A percentile compares a stretch with the other conserved stretches of the same genome.
These are phyloP conservation scores for Coleophoma crateriformis DNA, from an alignment of 2,329 filamentous ascomycete genomes.

Conservation along the genomic window DNA sequence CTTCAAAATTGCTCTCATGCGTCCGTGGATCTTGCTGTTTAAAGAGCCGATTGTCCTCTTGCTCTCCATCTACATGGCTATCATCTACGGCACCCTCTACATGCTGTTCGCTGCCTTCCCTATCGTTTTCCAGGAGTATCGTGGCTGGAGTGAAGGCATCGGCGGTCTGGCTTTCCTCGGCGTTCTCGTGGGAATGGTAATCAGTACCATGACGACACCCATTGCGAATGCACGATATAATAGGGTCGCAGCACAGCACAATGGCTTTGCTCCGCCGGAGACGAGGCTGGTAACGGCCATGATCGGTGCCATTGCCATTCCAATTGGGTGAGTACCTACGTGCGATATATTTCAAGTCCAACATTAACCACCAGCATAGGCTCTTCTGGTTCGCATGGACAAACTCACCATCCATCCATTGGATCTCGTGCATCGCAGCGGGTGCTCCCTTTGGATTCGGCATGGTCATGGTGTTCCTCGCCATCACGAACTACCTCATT, in stretches of 20 bases:
- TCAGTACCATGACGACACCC: slow-evolving; percentile 47
- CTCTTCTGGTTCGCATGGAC: slow-evolving; percentile 55
- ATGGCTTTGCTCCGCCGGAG: slow-evolving; percentile 58
- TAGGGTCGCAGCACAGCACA: slow-evolving; percentile 42
- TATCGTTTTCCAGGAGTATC: slow-evolving; percentile 56
- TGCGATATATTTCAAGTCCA: too few relatives aligned
- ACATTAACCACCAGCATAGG: too few relatives aligned
- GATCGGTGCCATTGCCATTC: slow-evolving; percentile 55
- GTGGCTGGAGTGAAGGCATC: slow-evolving; percentile 52
- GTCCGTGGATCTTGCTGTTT: slow-evolving; percentile 66
- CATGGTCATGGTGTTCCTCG: slow-evolving; percentile 57
- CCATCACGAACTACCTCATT: slow-evolving; percentile 61
- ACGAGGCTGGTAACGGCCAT: slow-evolving; percentile 57
- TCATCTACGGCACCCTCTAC: slow-evolving; percentile 47
- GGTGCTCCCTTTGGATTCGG: slow-evolving; percentile 33
- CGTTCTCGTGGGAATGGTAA: slow-evolving; percentile 59
- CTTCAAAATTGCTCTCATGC: slow-evolving; percentile 48
- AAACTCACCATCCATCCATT: slow-evolving; percentile 48
- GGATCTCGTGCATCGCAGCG: slow-evolving; percentile 41
- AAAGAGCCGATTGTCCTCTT: slow-evolving; percentile 62
- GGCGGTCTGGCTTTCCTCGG: slow-evolving; percentile 64
- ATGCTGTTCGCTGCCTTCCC: slow-evolving; percentile 54
- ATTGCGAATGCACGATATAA: slow-evolving; percentile 53
- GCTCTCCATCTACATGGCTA: slow-evolving; percentile 59
- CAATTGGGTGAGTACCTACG: slow-evolving; percentile 36